These are phyloP conservation scores for Poa annua DNA, from an alignment of 176 grass and related monocot genomes.

Conservation along the genomic window DNA sequence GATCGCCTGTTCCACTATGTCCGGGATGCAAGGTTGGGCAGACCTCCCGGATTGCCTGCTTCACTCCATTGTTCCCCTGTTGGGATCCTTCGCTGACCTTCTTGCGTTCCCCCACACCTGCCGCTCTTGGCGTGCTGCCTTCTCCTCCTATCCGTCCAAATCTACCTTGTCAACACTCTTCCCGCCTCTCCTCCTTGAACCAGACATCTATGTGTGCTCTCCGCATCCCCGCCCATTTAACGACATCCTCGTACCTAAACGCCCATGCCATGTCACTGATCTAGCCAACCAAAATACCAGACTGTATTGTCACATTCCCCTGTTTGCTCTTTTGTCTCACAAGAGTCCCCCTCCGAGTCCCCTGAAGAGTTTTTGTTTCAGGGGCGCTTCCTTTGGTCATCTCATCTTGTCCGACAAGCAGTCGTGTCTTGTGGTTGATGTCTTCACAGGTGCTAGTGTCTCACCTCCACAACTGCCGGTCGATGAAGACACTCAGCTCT, in stretches of 20 bases:
- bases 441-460: background rate
- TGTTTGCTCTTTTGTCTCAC: background rate
- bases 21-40: too few species aligned
- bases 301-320: background rate
- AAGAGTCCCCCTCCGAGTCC: background rate
- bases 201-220: too few species aligned
- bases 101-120: too few species aligned
- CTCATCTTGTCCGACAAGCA: too few species aligned
- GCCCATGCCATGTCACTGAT: background rate
- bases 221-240: background rate
- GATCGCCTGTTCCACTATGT: background rate
- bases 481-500: background rate
- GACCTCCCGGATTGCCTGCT: too few species aligned
- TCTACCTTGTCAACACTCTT: too few species aligned
- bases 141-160: too few species aligned
- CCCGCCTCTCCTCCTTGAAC: too few species aligned
- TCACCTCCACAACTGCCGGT: background rate
- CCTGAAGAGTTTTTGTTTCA: background rate
- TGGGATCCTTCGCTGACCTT: too few species aligned
- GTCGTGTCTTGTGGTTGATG: background rate
- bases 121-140: too few species aligned
- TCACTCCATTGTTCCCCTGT: too few species aligned
- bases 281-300: background rate
- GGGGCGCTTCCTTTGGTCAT: conserved; percentile 21
- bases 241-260: background rate